Evolutionary conservation across 768 basidiomycete genomes (phyloP), one percentile per base, ranked within the genome.

Genomic region (Mycena galopus): DNA sequence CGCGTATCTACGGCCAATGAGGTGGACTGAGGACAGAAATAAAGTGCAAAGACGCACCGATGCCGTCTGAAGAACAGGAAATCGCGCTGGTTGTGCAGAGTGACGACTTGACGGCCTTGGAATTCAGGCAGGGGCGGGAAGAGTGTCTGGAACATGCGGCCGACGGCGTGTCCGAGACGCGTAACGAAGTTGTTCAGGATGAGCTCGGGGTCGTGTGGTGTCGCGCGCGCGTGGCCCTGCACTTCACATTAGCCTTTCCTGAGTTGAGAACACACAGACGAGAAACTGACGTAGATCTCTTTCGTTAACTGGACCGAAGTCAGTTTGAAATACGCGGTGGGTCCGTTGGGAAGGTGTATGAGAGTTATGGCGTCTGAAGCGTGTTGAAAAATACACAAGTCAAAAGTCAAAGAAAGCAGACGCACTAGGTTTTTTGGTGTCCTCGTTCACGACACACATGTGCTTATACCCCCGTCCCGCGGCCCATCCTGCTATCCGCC

Each of bases 21-120:
- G 25, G 2, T 39, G 51, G 44, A 7, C 23, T 19, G 32, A 32
- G 68, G 57, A 10, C 10, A 32, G 21, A 64, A 9, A 72, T 55
- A 69, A 74, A 71, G n/a, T n/a, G 72, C 69, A 61, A 53, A 4
- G 35, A 78, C 89, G 63, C 71, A 97, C 92, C 98, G 90, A 86
- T 99, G 98, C 69, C 98, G 87, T 73, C 98, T 86, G 86, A 99
- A 97, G 85, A 99, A 99, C 68, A 99, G 83, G 83, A 99, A 99
- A 84, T 99, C 98, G 57, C 98, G 90, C 80, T 98, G 96, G 78
- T 98, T 98, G 79, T 99, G 98, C 23, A 99, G 86, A 3, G 97
- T 98, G 16, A 99, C 97, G 12, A 98, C 97, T 81, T 99, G 98
- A 33, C 98, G 86, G 37, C 98, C 98, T 82, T 96, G 93, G 79